phyloP scores from a whole-genome alignment of 805 yeast genomes.

The Sugiyamaella americana region DNA sequence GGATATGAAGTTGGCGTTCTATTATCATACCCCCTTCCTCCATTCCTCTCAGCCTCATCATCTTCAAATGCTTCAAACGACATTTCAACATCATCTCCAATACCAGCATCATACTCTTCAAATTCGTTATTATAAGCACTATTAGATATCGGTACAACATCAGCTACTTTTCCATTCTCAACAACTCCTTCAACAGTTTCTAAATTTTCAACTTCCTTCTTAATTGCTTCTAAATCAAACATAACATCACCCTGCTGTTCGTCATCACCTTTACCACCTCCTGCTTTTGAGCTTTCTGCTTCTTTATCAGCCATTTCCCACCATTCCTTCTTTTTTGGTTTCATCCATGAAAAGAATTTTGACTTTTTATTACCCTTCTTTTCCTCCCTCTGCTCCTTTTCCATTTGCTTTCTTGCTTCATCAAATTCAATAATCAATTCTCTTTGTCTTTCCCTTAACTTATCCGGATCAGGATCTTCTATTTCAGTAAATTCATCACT shows the following conservation, averaged over 20 bases:
- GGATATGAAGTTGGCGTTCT: neutral
- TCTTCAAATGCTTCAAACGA: conserved; percentile 27
- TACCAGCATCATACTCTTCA: conserved; percentile 12
- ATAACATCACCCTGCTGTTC: conserved; percentile 34
- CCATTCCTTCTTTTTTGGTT: conserved; percentile 52
- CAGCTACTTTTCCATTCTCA: conserved; percentile 4
- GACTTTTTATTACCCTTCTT: conserved; percentile 30
- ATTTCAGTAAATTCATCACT: conserved; percentile 92
- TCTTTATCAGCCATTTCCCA: conserved; percentile 43
- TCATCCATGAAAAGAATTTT: conserved; percentile 38
- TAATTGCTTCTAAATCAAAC: conserved; percentile 37
- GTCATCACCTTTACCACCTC: conserved; percentile 32
- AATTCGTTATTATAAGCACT: conserved; percentile 3
- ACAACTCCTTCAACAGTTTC: conserved; percentile 2
- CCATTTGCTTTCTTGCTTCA: conserved; percentile 65
- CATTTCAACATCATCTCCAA: conserved; percentile 20
- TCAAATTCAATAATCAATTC: conserved; percentile 80
- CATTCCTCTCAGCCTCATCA: conserved; percentile 23
- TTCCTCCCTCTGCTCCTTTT: conserved; percentile 23
- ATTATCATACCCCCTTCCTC: neutral
- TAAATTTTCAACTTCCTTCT: conserved; percentile 31
- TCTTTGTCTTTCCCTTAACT: conserved; percentile 68
- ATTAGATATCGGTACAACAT: neutral
- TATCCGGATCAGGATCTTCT: conserved; percentile 91
- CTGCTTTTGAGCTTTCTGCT: conserved; percentile 22